A percentile compares a stretch with the other conserved stretches of the same genome.
Conservation (phyloP, 495 filamentous ascomycete species). For the Tetracladium setigerum region DNA sequence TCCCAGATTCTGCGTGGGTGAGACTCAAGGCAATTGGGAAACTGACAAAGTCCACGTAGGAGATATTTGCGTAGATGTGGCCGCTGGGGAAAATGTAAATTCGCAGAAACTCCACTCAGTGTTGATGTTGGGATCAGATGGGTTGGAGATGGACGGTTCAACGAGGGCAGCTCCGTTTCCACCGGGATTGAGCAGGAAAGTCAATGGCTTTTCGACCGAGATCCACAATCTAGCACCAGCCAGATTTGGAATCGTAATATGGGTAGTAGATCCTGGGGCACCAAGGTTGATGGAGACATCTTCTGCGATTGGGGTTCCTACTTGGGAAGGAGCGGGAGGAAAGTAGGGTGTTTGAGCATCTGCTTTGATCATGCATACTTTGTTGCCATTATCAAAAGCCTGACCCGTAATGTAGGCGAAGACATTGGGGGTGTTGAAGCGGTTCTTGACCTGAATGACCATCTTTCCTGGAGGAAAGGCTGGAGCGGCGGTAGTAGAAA, state of each 20-base stretch:
- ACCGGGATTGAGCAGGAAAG: conserved; percentile 60
- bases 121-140: conserved; percentile 56
- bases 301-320: conserved; percentile 33
- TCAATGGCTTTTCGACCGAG: conserved; percentile 48
- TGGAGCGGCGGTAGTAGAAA: no score
- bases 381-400: conserved; percentile 53
- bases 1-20: conserved; percentile 38
- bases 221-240: conserved; percentile 68
- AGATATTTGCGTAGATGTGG: conserved; percentile 69
- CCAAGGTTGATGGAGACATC: conserved; percentile 60
- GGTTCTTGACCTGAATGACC: conserved; percentile 35
- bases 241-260: conserved; percentile 57
- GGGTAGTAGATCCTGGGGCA: conserved; percentile 46
- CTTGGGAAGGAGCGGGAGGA: conserved; percentile 40
- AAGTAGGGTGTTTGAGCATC: conserved; percentile 41
- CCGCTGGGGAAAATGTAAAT: conserved; percentile 63
- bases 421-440: conserved; percentile 46
- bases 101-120: conserved; percentile 63
- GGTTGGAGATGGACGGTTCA: conserved; percentile 61
- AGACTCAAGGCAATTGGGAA: conserved; percentile 59
- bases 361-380: conserved; percentile 54
- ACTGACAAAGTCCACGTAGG: conserved; percentile 66
- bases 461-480: not conserved
- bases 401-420: conserved; percentile 65
- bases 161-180: conserved; percentile 50